Evolutionary conservation across 768 basidiomycete species (phyloP), one percentile per base, ranked within the genome.

Genomic region (Ramaria rubella): DNA sequence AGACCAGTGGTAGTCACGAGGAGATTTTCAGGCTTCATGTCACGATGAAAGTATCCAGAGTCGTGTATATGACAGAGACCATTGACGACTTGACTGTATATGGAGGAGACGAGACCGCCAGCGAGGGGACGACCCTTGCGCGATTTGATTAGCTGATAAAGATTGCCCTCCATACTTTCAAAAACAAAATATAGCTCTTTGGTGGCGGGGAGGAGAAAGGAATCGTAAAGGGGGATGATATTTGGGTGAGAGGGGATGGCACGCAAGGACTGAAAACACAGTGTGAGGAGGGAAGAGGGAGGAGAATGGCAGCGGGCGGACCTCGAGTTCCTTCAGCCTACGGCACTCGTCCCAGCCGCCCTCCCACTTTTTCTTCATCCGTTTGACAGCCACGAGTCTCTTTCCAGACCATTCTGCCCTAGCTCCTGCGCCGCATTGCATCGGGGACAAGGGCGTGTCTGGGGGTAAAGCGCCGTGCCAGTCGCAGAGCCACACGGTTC

Each of bases 21-120:
- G 7, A 98, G 87, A 65, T 99, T 99, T 71, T 99, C 96, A 34
- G 96, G 96, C 72, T 99, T 99, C 93, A 99, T 96, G 70, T 99
- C 96, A 49, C 96, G 90, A 72, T 99, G 96, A 72, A 99, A 99
- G 72, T 95, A 99, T 33, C 95, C 96, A 29, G 85, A 77, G 14
- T 77, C 69, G 71, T 99, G 96, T 62, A 97, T 92, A 70, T 99
- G 96, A 65, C 92, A 77, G 33, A 99, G 81, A 36, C 96, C 96
- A 15, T 82, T 75, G 44, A 91, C 83, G 65, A 94, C 89, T 72
- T 99, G 96, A 57, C 81, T 84, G 69, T 96, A 97, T 63, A 97
- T 93, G 64, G 89, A 91, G 23, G 93, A 90, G 60, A 95, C 87
- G 62, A 99, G 86, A 61, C 96, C 96, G 44, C 92, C 91, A n/a